Conservation (phyloP, 257 asterid genomes). For the Plantago elongata region DNA sequence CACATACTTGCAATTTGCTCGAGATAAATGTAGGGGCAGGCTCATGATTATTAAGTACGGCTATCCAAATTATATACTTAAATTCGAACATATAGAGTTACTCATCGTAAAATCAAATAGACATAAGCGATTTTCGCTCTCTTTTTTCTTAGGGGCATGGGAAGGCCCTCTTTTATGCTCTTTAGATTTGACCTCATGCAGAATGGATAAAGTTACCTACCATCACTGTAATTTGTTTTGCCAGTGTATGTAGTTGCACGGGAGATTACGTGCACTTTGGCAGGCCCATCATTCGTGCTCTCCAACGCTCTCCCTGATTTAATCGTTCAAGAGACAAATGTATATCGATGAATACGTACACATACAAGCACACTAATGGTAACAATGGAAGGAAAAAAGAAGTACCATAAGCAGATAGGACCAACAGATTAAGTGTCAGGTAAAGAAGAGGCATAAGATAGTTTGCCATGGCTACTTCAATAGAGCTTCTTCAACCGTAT, state of each 20-base stretch:
- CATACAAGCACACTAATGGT: background rate
- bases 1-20: background rate
- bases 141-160: too few relatives aligned
- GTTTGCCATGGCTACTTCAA: slow-evolving; percentile 18
- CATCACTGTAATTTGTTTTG: slow-evolving; percentile 26
- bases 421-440: slow-evolving; percentile 10
- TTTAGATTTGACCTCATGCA: too few relatives aligned
- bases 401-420: slow-evolving; percentile 15
- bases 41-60: too few relatives aligned
- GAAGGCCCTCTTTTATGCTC: too few relatives aligned
- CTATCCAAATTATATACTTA: too few relatives aligned
- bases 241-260: slow-evolving; percentile 18
- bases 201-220: background rate
- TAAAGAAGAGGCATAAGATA: slow-evolving; percentile 4
- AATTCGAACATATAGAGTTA: too few relatives aligned
- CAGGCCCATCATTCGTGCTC: background rate
- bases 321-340: background rate
- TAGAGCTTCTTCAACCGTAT: background rate
- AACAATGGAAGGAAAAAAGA: background rate
- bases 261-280: slow-evolving; percentile 19
- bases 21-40: too few relatives aligned
- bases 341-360: background rate
- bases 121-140: too few relatives aligned
- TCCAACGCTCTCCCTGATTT: slow-evolving; percentile 23
- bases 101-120: too few relatives aligned